A percentile compares a stretch with the other conserved stretches of the same genome.
Conservation (phyloP, 1,139 yeast species). For the Protomyces lactucae-debilis region DNA sequence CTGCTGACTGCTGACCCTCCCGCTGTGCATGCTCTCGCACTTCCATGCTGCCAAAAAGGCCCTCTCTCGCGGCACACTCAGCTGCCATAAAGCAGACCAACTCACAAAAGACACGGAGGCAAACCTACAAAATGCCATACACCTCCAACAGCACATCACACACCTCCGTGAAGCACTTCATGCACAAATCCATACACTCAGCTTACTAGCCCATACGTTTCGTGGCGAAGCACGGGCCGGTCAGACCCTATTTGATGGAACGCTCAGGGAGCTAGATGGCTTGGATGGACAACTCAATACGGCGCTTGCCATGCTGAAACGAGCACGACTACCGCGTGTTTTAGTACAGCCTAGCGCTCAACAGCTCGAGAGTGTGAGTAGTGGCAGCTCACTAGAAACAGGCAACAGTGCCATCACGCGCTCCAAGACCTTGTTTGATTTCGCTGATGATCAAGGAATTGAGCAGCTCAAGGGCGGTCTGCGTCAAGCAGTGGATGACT, state of each 20-base stretch:
- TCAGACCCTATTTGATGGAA: background rate
- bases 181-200: conserved; percentile 3
- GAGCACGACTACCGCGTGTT: background rate
- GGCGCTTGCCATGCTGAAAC: conserved; percentile 3
- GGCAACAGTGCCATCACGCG: background rate
- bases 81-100: conserved; percentile 10
- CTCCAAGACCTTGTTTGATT: conserved; percentile 11
- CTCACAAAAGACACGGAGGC: background rate
- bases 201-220: background rate
- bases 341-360: background rate
- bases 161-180: conserved; percentile 6
- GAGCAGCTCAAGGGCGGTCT: conserved; percentile 17
- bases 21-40: background rate
- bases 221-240: conserved; percentile 1
- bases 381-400: background rate
- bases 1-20: background rate
- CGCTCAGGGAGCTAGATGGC: conserved; percentile 5
- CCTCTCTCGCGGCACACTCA: conserved; percentile 2
- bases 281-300: conserved; percentile 9
- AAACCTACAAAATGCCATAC: background rate
- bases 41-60: conserved; percentile 20
- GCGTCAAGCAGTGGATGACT: conserved; percentile 14
- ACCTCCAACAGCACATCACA: background rate
- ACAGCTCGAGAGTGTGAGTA: background rate
- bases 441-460: conserved; percentile 14